Evolutionary conservation across 768 basidiomycete species (phyloP), one percentile per base, ranked within the genome.

Genomic region (Lyophyllum semitale): DNA sequence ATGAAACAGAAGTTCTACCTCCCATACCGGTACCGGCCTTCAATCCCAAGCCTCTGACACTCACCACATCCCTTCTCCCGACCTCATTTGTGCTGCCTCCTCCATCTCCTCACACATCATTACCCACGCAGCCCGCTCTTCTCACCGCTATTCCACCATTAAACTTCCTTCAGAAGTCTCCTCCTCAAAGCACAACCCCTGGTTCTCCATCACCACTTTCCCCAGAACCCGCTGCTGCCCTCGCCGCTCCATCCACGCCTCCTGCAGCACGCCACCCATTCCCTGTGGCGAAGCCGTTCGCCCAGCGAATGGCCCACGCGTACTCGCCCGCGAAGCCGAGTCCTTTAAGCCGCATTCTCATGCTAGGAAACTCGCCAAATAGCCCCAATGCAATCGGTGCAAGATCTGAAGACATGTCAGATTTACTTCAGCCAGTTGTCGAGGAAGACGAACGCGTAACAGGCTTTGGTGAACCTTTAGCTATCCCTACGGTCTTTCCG

Each of bases 311-410:
- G 85, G 77, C 82, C 4, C 91, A 93, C 59, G 89, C 90, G 0
- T 93, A 93, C 59, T 92, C 91, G 0, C 91, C 91, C 26, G 85
- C 76, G 2, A 87, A 84, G 66, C 91, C 91, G 0, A 91, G 89
- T 58, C 91, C 91, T 2, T 76, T 93, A 29, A 91, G 88, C 56
- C 81, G 90, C 11, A 91, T 93, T 50, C 76, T 92, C 22, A 83
- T 86, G 84, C 75, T 92, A 40, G 79, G 77, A 3, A 74, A 86
- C 57, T 89, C 88, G 0, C 85, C 85, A 4, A 69, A 76, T 32
- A 75, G 71, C 47, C 70, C 75, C 4, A 58, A 54, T 17, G 49
- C 26, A 25, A 53, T 44, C 23, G 30, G 38, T 13, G 38, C 51
- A 40, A 61, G 49, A 26, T 37, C 42, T 7, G 63, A 67, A 7